Base-by-base conservation (phyloP, 192 early-diverging fungal species). In the Gonapodya sp. region DNA sequence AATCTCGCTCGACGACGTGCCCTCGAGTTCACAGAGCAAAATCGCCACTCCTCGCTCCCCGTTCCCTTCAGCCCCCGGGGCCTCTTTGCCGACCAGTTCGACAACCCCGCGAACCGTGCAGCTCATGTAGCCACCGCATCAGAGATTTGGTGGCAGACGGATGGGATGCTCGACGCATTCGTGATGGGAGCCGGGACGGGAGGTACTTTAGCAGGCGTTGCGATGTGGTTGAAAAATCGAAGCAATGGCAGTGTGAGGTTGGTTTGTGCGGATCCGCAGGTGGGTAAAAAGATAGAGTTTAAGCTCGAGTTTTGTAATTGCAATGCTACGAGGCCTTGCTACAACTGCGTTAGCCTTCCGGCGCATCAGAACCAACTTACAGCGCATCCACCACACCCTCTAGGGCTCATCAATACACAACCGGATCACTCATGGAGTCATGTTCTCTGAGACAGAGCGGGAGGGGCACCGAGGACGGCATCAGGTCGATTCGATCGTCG, bases 401-500 rank as follows among this genome's bases (percentile, higher is more conserved):
- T n/a, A 91, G 79, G 97, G 97, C 24, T 97, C 96, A 0, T 96
- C 96, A 1, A 82, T 99, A 46, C 96, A 91, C 82, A 92, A 97
- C 87, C 94, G 94, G 79, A 91, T 99, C 84, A 94, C 94, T 82
- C 92, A 95, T 84, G 92, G 92, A 73, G 90, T 96, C 82, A 93
- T 99, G 94, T 99, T 95, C 86, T 87, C 95, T 1, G 75, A 77
- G 14, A 91, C 88, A 0, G 96, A 99, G 83, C 89, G 91, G 36
- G 97, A 99, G 83, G 97, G 97, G 2, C 93, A 89, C 1, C 85
- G 97, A 33, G 88, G 89, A 73, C 92, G 97, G 2, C 96, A 99
- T 85, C 97, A 99, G 83, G 94, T 98, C n/a, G 97, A 99, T 82
- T 94, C 97, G 35, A 89, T 99, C 33, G 95, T 99, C 0, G 97